Evolutionary conservation across 495 filamentous ascomycete genomes (phyloP).

Genomic region (Daldinia concentrica): DNA sequence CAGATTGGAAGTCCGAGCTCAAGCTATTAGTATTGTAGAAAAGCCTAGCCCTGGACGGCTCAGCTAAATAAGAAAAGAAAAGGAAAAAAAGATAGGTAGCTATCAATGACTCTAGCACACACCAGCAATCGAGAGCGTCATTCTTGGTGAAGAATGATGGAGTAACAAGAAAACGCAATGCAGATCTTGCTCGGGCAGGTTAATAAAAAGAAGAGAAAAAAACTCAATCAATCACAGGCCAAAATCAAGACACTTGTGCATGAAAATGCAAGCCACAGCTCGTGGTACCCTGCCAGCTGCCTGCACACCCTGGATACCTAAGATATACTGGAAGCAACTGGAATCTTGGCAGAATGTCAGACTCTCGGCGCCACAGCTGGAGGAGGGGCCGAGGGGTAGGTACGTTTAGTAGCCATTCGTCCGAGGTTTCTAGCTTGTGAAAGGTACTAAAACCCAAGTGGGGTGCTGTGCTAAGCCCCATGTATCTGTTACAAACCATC

Average conservation of each 20-base stretch:
- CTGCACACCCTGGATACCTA: neutral
- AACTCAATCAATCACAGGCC: slow-evolving; percentile 37
- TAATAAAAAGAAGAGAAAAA: slow-evolving; percentile 17
- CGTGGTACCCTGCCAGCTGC: slow-evolving; percentile 17
- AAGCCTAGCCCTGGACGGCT: neutral
- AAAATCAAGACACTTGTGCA: slow-evolving; percentile 15
- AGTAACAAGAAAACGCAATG: slow-evolving; percentile 25
- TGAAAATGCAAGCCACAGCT: slow-evolving; percentile 35
- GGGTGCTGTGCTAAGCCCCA: neutral
- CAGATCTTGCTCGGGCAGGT: slow-evolving; percentile 27
- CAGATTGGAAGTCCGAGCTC: neutral
- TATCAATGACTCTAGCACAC: slow-evolving; percentile 17
- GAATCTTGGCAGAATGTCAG: slow-evolving; percentile 31
- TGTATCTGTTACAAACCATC: neutral
- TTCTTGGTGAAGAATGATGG: slow-evolving; percentile 28
- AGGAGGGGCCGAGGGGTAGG: slow-evolving; percentile 14
- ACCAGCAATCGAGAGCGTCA: slow-evolving; percentile 32
- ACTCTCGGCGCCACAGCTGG: slow-evolving; percentile 7
- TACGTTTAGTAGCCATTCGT: neutral
- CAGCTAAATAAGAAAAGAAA: neutral
- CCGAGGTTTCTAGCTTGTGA: neutral
- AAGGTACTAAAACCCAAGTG: neutral
- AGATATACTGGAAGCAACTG: slow-evolving; percentile 11
- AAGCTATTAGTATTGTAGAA: neutral
- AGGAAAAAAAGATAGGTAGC: neutral